Evolutionary conservation across 2,329 filamentous ascomycete genomes (phyloP).

Genomic region (Ophiostoma australiae): DNA sequence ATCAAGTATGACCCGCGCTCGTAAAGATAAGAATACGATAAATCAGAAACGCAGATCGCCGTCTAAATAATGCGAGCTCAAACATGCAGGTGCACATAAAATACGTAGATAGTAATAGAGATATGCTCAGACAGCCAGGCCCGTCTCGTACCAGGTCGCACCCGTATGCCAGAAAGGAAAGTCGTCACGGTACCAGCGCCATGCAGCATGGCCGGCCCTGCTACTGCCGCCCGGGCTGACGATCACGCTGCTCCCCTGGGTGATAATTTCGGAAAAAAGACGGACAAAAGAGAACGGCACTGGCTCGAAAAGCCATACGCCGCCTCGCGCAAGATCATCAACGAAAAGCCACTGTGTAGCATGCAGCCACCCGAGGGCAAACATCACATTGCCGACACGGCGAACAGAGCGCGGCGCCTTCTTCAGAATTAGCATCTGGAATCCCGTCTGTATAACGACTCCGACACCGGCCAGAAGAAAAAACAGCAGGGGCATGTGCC

Average conservation of each 20-base stretch:
- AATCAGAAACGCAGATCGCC: neutral
- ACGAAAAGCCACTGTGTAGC: conserved; percentile 60
- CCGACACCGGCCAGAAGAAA: conserved; percentile 68
- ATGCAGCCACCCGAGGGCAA: conserved; percentile 63
- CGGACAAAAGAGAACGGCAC: conserved; percentile 70
- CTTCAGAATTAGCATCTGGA: conserved; percentile 33
- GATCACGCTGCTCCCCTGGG: conserved; percentile 31
- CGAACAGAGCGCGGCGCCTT: conserved; percentile 34
- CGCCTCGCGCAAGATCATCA: conserved; percentile 69
- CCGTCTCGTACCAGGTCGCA: conserved; percentile 56
- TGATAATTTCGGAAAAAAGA: conserved; percentile 39
- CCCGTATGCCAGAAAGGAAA: conserved; percentile 55
- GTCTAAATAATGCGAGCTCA: neutral
- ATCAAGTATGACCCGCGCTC: neutral
- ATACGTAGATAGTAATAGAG: neutral
- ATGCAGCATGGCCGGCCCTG: conserved; percentile 43
- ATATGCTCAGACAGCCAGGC: conserved; percentile 34
- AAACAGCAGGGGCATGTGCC: conserved; percentile 59
- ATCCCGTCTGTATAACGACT: conserved; percentile 52
- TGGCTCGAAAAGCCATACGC: conserved; percentile 76
- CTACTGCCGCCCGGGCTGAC: conserved; percentile 54
- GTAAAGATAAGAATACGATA: neutral
- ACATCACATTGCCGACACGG: conserved; percentile 55
- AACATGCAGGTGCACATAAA: neutral
- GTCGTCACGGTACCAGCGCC: conserved; percentile 58